Evolutionary conservation across 768 basidiomycete genomes (phyloP).

Genomic region (Mycena amicta): DNA sequence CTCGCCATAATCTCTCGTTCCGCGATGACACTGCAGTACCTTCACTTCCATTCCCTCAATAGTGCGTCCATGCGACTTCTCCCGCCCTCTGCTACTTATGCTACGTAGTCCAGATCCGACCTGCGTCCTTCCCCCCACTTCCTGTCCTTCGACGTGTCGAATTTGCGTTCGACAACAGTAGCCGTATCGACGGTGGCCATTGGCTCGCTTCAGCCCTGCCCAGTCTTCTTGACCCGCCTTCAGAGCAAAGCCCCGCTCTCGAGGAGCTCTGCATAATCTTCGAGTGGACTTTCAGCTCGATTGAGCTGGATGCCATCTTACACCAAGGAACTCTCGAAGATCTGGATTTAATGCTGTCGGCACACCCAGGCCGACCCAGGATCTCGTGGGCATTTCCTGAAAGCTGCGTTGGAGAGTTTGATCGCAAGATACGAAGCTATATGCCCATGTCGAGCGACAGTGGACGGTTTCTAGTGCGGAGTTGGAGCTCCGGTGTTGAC

Average conservation of each 20-base stretch:
- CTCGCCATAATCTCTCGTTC: neutral
- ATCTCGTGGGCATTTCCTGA: neutral
- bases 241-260: neutral
- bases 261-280: neutral
- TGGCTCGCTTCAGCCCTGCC: neutral
- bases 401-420: neutral
- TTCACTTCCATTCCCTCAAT: neutral
- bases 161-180: neutral
- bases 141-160: neutral
- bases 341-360: neutral
- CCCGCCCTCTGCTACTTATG: too few relatives aligned
- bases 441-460: neutral
- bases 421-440: neutral
- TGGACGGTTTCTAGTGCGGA: neutral
- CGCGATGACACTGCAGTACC: neutral
- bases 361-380: neutral
- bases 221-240: neutral
- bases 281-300: neutral
- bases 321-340: conserved; percentile 1
- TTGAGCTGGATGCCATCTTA: neutral
- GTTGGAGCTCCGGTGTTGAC: too few relatives aligned
- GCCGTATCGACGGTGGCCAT: neutral
- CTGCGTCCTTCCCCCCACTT: neutral
- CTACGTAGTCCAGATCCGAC: neutral
- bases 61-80: neutral